A percentile compares a stretch with the other conserved stretches of the same genome.
phyloP scores from a whole-genome alignment of 768 basidiomycete species.

The Flagelloscypha sp. region DNA sequence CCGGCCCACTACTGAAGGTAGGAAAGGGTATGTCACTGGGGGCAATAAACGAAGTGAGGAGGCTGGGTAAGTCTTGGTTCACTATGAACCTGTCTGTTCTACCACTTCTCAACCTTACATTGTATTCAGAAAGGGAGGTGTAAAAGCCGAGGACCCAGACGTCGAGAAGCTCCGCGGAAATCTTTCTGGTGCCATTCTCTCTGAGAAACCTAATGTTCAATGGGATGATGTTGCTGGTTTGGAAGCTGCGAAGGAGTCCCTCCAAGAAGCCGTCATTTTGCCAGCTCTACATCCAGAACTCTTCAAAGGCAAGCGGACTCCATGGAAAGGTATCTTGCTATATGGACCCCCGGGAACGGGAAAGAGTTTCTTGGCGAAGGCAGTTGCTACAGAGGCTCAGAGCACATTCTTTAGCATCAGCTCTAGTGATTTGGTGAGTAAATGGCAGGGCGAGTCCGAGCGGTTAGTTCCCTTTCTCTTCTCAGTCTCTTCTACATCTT shows the following conservation, averaged over 20 bases:
- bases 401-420: constrained; percentile 98
- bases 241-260: constrained; percentile 86
- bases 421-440: constrained; percentile 91
- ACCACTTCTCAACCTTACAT: too few relatives aligned
- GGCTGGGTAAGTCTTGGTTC: constrained; percentile 21
- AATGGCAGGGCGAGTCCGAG: constrained; percentile 99
- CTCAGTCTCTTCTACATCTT: not conserved
- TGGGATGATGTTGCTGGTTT: constrained; percentile 99
- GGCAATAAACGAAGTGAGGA: too few relatives aligned
- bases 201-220: constrained; percentile 90
- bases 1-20: constrained; percentile 39
- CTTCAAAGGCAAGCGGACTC: constrained; percentile 96
- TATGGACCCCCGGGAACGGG: constrained; percentile 99
- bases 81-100: not conserved
- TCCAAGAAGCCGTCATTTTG: constrained; percentile 98
- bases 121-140: constrained; percentile 34
- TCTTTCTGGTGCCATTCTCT: constrained; percentile 77
- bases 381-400: constrained; percentile 98
- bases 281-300: constrained; percentile 99
- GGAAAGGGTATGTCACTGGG: constrained; percentile 26
- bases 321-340: constrained; percentile 91
- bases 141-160: constrained; percentile 86
- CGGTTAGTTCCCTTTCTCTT: constrained; percentile 41
- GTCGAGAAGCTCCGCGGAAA: constrained; percentile 94
- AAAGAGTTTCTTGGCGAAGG: constrained; percentile 94